These are phyloP conservation scores for Botrytis fragariae DNA, from an alignment of 2,329 filamentous ascomycete genomes.

Conservation along the genomic window DNA sequence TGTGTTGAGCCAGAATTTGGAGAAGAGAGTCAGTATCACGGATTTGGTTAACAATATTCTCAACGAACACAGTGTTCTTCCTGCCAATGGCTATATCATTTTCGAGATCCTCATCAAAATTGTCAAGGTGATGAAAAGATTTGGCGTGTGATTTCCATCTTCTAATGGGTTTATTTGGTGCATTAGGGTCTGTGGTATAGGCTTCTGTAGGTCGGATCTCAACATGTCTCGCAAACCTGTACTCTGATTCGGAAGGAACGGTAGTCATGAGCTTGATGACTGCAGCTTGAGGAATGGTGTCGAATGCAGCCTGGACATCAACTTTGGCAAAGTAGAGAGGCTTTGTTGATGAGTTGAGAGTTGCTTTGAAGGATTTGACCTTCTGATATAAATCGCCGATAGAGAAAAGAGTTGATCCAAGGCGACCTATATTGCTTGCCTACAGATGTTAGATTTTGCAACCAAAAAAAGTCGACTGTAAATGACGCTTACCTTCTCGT, in stretches of 20 bases:
- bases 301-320: conserved; percentile 89
- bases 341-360: conserved; percentile 41
- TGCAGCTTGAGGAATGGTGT: conserved; percentile 83
- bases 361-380: conserved; percentile 65
- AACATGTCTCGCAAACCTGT: conserved; percentile 71
- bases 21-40: conserved; percentile 61
- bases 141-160: conserved; percentile 37
- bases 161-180: conserved; percentile 31
- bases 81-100: conserved; percentile 38
- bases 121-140: conserved; percentile 31
- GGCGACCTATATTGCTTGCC: conserved; percentile 51
- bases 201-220: conserved; percentile 58
- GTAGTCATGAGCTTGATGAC: conserved; percentile 65
- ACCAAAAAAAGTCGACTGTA: background rate
- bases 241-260: conserved; percentile 57
- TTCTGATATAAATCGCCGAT: conserved; percentile 75
- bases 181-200: conserved; percentile 20
- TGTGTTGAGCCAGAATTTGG: conserved; percentile 71
- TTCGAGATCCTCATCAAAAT: conserved; percentile 36
- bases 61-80: conserved; percentile 72
- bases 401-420: conserved; percentile 82
- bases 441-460: conserved; percentile 34
- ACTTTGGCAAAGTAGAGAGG: conserved; percentile 85
- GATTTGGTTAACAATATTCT: conserved; percentile 58
- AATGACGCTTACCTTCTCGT: conserved; percentile 62